A percentile compares a stretch with the other conserved stretches of the same genome.
phyloP scores from a whole-genome alignment of 2,329 filamentous ascomycete species.

The Ophiocordyceps sinensis region DNA sequence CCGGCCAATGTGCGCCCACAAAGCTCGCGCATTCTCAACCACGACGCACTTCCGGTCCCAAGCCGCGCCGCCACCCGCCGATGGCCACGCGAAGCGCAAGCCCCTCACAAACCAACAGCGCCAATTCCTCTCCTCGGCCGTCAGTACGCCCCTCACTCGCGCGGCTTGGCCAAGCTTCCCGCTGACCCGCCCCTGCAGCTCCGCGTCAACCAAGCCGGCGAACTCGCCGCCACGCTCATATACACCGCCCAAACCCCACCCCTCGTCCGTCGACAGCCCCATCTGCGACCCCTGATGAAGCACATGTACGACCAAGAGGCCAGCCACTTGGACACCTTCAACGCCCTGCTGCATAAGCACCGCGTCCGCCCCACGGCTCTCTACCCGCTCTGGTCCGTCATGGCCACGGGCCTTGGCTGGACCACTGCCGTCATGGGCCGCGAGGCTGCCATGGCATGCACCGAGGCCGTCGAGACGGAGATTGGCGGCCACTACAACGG shows the following conservation, averaged over 20 bases:
- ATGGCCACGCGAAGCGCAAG: constrained; percentile 29
- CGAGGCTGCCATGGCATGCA: constrained; percentile 96
- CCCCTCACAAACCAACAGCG: constrained; percentile 56
- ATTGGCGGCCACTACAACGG: constrained; percentile 93
- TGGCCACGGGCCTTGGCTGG: constrained; percentile 77
- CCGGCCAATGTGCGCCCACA: background rate
- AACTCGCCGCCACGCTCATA: constrained; percentile 91
- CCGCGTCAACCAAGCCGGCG: constrained; percentile 92
- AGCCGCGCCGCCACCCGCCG: constrained; percentile 5
- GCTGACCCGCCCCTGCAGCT: constrained; percentile 32
- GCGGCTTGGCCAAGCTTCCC: background rate
- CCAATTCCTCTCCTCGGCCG: constrained; percentile 61
- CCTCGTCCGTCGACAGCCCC: constrained; percentile 66
- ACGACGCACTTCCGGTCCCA: constrained; percentile 1
- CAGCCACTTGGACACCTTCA: constrained; percentile 76
- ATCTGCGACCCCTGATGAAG: constrained; percentile 79
- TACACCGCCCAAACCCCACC: constrained; percentile 79
- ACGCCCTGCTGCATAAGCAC: constrained; percentile 66
- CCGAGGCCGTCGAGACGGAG: constrained; percentile 95
- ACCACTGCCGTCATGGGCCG: constrained; percentile 75
- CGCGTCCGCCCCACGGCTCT: constrained; percentile 84
- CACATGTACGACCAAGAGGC: constrained; percentile 99
- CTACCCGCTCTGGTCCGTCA: constrained; percentile 76
- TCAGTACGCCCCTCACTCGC: constrained; percentile 19
- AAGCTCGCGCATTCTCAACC: constrained; percentile 3